Base-by-base conservation (phyloP, 306 rosid species). In the Acacia acuminata region DNA sequence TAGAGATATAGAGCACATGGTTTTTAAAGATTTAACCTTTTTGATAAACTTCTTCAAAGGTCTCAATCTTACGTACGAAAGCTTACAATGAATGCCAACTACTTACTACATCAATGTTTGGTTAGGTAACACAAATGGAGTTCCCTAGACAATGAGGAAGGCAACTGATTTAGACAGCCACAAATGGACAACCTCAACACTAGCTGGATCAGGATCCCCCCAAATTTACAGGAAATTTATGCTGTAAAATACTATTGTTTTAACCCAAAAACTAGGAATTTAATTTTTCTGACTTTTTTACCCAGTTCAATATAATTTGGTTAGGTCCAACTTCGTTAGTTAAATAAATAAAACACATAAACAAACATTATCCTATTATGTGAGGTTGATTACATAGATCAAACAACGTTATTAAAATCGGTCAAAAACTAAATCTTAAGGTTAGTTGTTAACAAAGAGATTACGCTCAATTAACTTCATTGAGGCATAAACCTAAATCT, bases 91-190 rank as follows among this genome's bases (percentile, higher is more conserved):
- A 47, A 75, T 45, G 68, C 71, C 73, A 50, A 79, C 51, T 83
- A 61, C 67, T 61, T 25, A 0, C 67, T 11, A 0, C 84, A 67
- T 84, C 84, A 67, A 77, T 75, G 75, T 61, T 73, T 78, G 70
- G 42, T 44, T 56, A n/a, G 65, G 65, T 58, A 58, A 3, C 4
- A 8, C 19, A 8, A 47, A 27, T 48, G 30, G 32, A 10, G 7
- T 3, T 24, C 47, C 61, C 10, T 9, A 10, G 77, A 64, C 42
- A 64, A 64, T 30, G 12, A 13, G 69, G 69, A 63, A 12, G 69
- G 69, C 69, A 27, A 63, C 69, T 25, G 69, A 63, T 63, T 63
- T 63, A 5, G 69, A 63, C 40, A 63, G 69, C 42, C 42, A 71
- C 34, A 42, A 20, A 13, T 1, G 11, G 30, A 69, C 73, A 69